Evolutionary conservation across 192 early-diverging fungal genomes (phyloP), one percentile per base, ranked within the genome.

Genomic region (Podila horticola): DNA sequence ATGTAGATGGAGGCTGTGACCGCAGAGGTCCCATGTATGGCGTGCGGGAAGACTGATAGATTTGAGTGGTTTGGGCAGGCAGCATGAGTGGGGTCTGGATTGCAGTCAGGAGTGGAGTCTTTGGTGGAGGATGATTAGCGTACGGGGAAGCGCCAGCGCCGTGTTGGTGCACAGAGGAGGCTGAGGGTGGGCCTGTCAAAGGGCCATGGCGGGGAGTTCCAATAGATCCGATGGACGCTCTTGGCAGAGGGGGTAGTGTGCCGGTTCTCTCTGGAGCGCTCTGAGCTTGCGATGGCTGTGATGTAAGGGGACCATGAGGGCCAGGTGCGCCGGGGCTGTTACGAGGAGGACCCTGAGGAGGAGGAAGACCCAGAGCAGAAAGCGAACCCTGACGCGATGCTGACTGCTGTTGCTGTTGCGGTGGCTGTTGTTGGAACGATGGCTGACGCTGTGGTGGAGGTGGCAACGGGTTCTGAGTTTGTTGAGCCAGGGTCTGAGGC

Each of bases 21-120:
- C 64, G 52, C 29, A 69, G 6, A 10, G 77, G 77, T 10, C 77
- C 77, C 71, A 81, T 81, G 60, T 69, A 73, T 28, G 77, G 77
- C 1, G 77, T 81, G 38, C 66, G 77, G 15, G 64, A 65, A 2
- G 70, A 66, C 58, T 64, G 71, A 49, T 69, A 73, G 2, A 57
- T 48, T 62, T 72, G 77, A 22, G 66, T 24, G 0, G 77, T 73
- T 51, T 81, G 77, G 20, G 77, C 77, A 15, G 77, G 77, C 12
- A 81, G 63, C 77, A 81, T 81, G 30, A 81, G 62, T 28, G 77
- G 77, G 5, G 77, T 81, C 58, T 81, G 77, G 38, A 81, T 81
- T n/a, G 64, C 71, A 34, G 70, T 81, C 67, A 81, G 57, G n/a
- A 73, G 59, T 2, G 77, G 77, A 4, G 77, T 81, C 71, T 73